Conservation (phyloP, 129 eudicot species). For the Kitagawia praeruptora region DNA sequence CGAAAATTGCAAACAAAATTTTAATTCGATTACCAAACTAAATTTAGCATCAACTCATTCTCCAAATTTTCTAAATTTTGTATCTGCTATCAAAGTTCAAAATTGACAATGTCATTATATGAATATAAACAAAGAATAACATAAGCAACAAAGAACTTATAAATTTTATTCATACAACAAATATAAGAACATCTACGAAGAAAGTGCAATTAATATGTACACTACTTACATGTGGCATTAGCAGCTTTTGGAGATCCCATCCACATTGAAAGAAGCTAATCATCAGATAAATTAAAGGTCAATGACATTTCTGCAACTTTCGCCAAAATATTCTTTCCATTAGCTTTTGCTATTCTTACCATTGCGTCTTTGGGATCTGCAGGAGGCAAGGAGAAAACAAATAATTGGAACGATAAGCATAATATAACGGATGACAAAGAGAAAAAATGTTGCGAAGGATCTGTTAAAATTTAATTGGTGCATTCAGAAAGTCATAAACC, state of each 20-base stretch:
- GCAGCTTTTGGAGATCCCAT: neutral
- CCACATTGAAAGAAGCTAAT: neutral
- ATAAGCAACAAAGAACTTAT: no score
- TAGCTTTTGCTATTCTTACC: conserved; percentile 14
- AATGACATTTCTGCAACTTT: conserved; percentile 15
- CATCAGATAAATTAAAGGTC: neutral
- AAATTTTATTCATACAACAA: no score
- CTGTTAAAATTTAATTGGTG: neutral
- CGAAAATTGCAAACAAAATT: no score
- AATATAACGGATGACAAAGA: neutral
- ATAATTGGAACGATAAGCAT: neutral
- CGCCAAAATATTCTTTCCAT: conserved; percentile 15
- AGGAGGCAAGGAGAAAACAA: neutral
- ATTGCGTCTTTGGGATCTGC: conserved; percentile 10
- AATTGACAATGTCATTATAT: no score
- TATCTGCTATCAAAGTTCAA: no score
- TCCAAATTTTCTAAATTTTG: no score
- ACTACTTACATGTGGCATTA: neutral
- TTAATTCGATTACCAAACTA: no score
- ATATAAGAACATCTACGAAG: no score
- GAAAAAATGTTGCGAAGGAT: neutral
- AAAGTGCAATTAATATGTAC: neutral
- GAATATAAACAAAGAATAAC: no score
- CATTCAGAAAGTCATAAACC: neutral
- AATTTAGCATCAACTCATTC: no score